Evolutionary conservation across 108 stramenopile species (phyloP).

Genomic region (Cyclotella distinguenda): DNA sequence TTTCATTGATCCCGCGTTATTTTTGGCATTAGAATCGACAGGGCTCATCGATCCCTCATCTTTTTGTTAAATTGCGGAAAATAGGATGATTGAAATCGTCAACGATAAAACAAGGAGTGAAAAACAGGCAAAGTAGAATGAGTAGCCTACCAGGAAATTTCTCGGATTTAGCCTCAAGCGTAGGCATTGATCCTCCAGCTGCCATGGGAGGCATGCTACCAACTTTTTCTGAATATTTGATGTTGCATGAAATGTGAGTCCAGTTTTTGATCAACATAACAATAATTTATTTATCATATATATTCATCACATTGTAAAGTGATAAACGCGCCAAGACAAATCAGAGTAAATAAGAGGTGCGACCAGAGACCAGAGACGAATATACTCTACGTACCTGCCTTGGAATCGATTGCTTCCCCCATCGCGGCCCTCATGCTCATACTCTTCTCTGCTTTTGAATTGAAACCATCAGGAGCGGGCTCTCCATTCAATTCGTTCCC

Average conservation of each 20-base stretch:
- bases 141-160: neutral
- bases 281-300: too few relatives aligned
- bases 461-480: neutral
- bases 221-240: neutral
- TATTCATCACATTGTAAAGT: too few relatives aligned
- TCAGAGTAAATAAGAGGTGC: neutral
- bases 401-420: neutral
- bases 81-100: neutral
- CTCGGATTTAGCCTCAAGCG: neutral
- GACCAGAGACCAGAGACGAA: neutral
- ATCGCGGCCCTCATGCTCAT: neutral
- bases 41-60: neutral
- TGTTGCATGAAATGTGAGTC: too few relatives aligned
- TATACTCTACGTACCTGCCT: neutral
- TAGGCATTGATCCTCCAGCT: neutral
- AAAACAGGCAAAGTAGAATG: neutral
- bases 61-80: neutral
- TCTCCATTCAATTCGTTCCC: too few relatives aligned
- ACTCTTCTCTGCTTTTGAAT: neutral
- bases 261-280: too few relatives aligned
- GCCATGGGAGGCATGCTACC: neutral
- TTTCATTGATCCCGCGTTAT: neutral
- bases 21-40: neutral
- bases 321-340: neutral
- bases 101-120: neutral